Base-by-base conservation (phyloP, 306 rosid species). In the Lagenaria siceraria region DNA sequence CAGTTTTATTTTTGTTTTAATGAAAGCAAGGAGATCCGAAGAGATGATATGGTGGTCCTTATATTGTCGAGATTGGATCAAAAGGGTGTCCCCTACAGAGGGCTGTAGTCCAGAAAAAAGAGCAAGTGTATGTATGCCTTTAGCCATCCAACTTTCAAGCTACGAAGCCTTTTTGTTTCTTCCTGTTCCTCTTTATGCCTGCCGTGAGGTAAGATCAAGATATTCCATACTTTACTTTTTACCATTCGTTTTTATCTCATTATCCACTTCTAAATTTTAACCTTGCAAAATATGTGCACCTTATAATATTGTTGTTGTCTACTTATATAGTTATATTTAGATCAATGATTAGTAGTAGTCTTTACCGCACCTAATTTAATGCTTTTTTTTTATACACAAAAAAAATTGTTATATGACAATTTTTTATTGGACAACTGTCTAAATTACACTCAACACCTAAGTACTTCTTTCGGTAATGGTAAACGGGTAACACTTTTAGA, bases 51-150 rank as follows among this genome's bases (percentile, higher is more conserved):
- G 5, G 77, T 72, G 77, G 77, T 72, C 77, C 77, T 46, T 2
- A 72, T 27, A 72, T 72, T 29, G 77, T 72, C 77, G 77, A 72
- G 77, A 29, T 27, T 27, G 27, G 29, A 18, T 18, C 3, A 51
- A 72, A 49, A 72, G 77, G 74, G 17, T 72, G 77, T 72, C 29
- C 77, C 77, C 77, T 72, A 51, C 56, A 51, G 22, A 14, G 77
- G 43, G 38, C 60, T 49, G 60, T 25, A 25, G 25, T 17, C 38
- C 60, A 29, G 7, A 72, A 38, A 49, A 63, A 72, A 29, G 61
- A 49, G 60, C 61, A 18, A 13, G 42, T 48, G 10, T 8, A 14
- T 72, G 77, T 13, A 72, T 72, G 46, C 77, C 77, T 72, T 72
- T 72, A 72, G 8, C 10, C 25, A 72, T 29, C 27, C 77, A 72